Conservation (phyloP, 305 asterid genomes). For the Rubia tinctorum region DNA sequence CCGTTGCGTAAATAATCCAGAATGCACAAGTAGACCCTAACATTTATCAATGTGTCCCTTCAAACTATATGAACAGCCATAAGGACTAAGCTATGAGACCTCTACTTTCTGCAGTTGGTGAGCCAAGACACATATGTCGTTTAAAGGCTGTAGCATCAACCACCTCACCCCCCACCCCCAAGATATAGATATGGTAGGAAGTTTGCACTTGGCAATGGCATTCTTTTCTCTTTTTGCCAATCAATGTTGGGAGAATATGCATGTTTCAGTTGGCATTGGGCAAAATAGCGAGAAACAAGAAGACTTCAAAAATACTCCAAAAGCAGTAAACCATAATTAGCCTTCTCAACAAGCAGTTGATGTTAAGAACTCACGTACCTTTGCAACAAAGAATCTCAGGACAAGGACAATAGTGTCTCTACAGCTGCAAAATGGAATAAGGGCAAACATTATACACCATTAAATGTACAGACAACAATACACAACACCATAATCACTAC, state of each 20-base stretch:
- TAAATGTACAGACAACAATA: not conserved
- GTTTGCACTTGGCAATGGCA: not conserved
- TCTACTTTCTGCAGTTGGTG: not conserved
- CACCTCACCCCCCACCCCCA: no score
- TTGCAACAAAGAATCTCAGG: slow-evolving; percentile 53
- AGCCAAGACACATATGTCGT: not conserved
- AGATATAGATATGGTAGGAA: no score
- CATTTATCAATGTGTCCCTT: not conserved
- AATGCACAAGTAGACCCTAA: not conserved
- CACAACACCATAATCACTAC: not conserved
- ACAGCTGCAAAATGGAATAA: slow-evolving; percentile 63
- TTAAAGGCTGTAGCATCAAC: not conserved
- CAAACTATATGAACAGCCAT: no score
- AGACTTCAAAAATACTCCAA: not conserved
- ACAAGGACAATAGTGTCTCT: slow-evolving; percentile 85
- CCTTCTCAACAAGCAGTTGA: not conserved
- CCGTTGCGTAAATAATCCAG: no score
- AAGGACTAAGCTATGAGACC: not conserved
- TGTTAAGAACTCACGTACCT: slow-evolving; percentile 46
- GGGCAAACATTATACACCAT: slow-evolving; percentile 9
- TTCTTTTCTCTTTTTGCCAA: not conserved
- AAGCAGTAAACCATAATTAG: not conserved
- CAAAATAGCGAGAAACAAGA: no score
- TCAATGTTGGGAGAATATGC: not conserved
- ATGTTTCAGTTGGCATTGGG: not conserved